Conservation (phyloP, 2,329 filamentous ascomycete species). For the Chaetomium olivaceum region DNA sequence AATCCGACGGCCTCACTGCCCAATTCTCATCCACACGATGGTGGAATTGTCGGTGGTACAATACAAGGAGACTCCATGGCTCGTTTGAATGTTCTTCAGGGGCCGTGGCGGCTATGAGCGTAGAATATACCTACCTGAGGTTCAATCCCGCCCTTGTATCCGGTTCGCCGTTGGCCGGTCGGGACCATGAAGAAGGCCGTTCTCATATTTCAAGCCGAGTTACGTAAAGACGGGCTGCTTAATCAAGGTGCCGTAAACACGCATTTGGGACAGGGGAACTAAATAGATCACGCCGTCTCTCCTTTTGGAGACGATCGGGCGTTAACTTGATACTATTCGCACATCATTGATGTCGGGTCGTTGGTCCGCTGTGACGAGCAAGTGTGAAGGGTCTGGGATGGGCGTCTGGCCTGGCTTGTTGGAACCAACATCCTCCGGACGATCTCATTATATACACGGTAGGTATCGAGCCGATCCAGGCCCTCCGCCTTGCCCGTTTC, state of each 20-base stretch:
- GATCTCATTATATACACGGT: not conserved
- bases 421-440: not conserved
- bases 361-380: not conserved
- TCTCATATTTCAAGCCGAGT: not conserved
- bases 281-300: constrained; percentile 10
- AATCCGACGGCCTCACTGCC: not conserved
- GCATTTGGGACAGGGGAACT: not conserved
- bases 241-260: not conserved
- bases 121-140: not conserved
- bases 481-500: not conserved
- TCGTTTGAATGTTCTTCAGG: constrained; percentile 6
- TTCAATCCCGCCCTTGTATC: not conserved
- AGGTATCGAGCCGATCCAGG: not conserved
- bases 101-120: constrained; percentile 10
- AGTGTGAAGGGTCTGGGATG: not conserved
- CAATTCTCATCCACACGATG: not conserved
- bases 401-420: not conserved
- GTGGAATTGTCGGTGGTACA: not conserved
- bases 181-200: not conserved
- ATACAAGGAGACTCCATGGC: not conserved
- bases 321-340: not conserved
- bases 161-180: not conserved
- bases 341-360: not conserved
- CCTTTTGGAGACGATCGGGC: not conserved
- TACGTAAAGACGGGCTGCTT: not conserved